Conservation (phyloP, 495 filamentous ascomycete species). For the Tuber umbilicatum region DNA sequence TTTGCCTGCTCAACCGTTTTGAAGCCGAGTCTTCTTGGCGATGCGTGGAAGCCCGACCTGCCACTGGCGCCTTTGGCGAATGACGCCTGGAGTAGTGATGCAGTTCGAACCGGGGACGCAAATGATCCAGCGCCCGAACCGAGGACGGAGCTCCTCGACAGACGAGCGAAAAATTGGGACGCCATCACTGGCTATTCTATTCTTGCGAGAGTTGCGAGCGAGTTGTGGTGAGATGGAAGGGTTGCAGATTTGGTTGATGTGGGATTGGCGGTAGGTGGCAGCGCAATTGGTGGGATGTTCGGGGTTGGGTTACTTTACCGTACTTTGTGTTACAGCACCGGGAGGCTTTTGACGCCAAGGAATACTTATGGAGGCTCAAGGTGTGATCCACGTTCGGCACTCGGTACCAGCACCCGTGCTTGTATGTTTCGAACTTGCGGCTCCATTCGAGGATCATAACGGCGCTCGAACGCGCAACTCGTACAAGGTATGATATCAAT, state of each 20-base stretch:
- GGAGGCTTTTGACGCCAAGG: neutral
- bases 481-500: no score
- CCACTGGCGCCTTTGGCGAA: neutral
- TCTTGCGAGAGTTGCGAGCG: neutral
- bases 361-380: neutral
- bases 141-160: neutral
- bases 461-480: no score
- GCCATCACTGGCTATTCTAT: neutral
- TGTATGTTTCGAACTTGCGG: neutral
- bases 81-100: neutral
- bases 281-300: neutral
- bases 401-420: no score
- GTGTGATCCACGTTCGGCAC: neutral
- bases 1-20: constrained; percentile 41
- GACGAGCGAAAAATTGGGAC: neutral
- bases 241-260: neutral
- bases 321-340: neutral
- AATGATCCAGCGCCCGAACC: neutral
- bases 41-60: constrained; percentile 6
- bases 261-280: neutral
- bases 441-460: neutral
- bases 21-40: constrained; percentile 12
- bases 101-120: neutral
- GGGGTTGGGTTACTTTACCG: neutral
- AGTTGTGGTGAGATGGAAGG: neutral